Evolutionary conservation across 768 basidiomycete species (phyloP), one percentile per base, ranked within the genome.

Genomic region (Termitomyces sp.): DNA sequence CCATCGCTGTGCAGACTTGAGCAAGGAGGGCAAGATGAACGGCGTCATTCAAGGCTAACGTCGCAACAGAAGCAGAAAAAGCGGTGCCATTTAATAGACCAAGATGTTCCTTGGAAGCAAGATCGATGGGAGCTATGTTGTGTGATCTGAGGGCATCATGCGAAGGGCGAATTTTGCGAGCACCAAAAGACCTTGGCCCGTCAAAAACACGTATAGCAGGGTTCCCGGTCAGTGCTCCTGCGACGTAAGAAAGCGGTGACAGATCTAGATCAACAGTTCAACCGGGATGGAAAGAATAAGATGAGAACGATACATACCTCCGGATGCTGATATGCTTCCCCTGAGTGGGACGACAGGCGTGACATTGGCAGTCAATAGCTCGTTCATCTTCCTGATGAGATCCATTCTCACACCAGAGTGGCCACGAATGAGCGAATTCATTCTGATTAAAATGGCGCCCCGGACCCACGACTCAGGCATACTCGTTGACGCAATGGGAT

Each of bases 401-500:
- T 87, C 84, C 81, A 86, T 86, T 37, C 92, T 82, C 13, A 95
- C 84, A 34, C 89, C 93, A 20, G 90, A 92, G 72, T 94, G 93
- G 0, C 92, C 92, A 6, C 92, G 86, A 54, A 92, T 85, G 43
- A 95, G 82, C 4, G 90, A 92, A 71, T 94, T 95, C 79, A 91
- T 87, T 62, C 92, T 89, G 63, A 95, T 79, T 10, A 92, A 72
- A 65, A 94, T 92, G 1, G 92, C 90, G 14, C 88, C 92, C 53
- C 92, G 86, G 32, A 93, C 91, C 89, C 93, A 93, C 2, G 89
- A 75, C 58, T 90, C 86, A 4, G 92, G 92, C 90, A 94, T 93
- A 58, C 80, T 84, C 31, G 81, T 80, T 12, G 84, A 81, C 12
- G 79, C 71, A 13, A 87, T 68, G 1, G 88, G 89, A 65, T 92